Evolutionary conservation across 441 rosid species (phyloP).

Genomic region (Eutrema salsugineum): DNA sequence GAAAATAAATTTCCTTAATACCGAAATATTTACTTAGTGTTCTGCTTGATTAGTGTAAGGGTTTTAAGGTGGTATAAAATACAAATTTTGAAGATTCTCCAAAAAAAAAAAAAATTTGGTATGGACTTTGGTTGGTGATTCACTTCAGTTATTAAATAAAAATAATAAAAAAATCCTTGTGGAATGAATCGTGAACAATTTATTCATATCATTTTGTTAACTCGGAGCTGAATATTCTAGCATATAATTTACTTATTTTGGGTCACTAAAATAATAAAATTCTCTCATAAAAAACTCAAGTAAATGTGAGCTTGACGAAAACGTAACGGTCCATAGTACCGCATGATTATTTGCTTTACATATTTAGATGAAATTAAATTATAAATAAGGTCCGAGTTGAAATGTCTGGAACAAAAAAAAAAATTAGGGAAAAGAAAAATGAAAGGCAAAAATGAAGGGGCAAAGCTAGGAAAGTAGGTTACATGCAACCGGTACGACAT

Average conservation of each 20-base stretch:
- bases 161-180: too few relatives aligned
- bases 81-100: too few relatives aligned
- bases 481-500: constrained; percentile 31
- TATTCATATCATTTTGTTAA: neutral
- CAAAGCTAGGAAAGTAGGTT: constrained; percentile 25
- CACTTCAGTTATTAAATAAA: too few relatives aligned
- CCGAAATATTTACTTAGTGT: too few relatives aligned
- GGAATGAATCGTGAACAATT: too few relatives aligned
- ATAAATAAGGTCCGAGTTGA: neutral
- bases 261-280: too few relatives aligned
- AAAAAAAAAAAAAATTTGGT: too few relatives aligned
- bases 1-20: too few relatives aligned
- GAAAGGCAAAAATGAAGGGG: constrained; percentile 17
- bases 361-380: neutral
- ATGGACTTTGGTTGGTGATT: too few relatives aligned
- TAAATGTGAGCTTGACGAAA: neutral
- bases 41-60: too few relatives aligned
- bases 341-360: neutral
- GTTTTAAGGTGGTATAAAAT: too few relatives aligned
- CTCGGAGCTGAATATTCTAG: neutral
- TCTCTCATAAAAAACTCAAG: neutral
- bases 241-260: too few relatives aligned
- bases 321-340: neutral
- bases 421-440: neutral
- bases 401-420: neutral